Base-by-base conservation (phyloP, 495 filamentous ascomycete genomes). In the Halenospora varia region DNA sequence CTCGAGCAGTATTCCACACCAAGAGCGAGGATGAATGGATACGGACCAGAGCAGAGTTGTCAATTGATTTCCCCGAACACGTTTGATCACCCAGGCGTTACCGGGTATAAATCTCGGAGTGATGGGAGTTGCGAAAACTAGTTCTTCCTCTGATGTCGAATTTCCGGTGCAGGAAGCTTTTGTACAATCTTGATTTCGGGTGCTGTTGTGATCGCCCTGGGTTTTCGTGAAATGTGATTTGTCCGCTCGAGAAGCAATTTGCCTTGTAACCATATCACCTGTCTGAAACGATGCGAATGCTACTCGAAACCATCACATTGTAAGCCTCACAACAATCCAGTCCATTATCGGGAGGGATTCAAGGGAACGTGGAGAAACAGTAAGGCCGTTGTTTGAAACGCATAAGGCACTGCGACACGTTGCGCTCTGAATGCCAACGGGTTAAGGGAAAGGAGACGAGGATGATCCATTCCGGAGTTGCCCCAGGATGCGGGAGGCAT, bases 401-500 rank as follows among this genome's bases (percentile, higher is more conserved):
- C 50, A 55, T 54, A 35, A 55, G 9, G 24, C 18, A 45, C 51
- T 26, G 29, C 13, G 20, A 55, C 4, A 46, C 19, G 29, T 35
- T 35, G 29, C 4, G 29, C 29, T 6, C 29, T 6, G 29, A 35
- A 35, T 35, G 29, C 29, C 29, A 35, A 35, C 29, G 13, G 29
- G 29, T 4, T 4, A 4, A 35, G 4, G 4, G 29, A 13, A 35
- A 35, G 29, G 29, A 35, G 24, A 55, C 45, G 45, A 52, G 47
- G 58, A 61, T 52, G 22, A 56, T 47, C 58, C 57, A 55, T 54
- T 46, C n/a, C 46, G n/a, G 2, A 25, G 25, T 54, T n/a, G 29
- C 41, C 15, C 13, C 18, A 15, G 24, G 23, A 18, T 6, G 9
- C 9, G 6, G 44, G 22, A 22, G 41, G 53, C 49, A 56, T 52